Evolutionary conservation across 768 basidiomycete genomes (phyloP).

Genomic region (Boletus sp.): DNA sequence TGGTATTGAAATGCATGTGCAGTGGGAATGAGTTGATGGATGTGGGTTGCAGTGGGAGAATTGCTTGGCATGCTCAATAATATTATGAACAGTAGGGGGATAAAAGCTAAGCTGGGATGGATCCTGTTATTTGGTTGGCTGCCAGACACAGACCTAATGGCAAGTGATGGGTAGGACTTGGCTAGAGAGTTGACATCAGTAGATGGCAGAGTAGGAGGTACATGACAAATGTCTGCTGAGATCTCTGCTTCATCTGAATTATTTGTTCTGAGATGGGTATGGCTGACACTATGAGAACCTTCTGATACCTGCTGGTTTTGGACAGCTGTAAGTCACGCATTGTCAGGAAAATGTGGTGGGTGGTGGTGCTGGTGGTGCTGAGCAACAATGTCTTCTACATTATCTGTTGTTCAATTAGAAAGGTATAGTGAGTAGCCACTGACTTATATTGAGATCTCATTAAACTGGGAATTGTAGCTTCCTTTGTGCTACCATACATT

Average conservation of each 20-base stretch:
- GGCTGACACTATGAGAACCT: not conserved
- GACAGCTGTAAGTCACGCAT: not conserved
- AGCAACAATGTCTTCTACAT: not conserved
- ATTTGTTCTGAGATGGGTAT: not conserved
- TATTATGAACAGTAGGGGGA: not conserved
- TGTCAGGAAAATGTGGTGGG: not conserved
- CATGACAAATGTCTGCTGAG: not conserved
- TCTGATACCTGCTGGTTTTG: not conserved
- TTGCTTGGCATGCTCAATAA: not conserved
- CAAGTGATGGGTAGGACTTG: not conserved
- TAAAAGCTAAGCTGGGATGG: not conserved
- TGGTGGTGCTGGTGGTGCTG: too few species aligned
- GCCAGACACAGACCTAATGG: not conserved
- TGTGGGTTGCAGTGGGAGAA: not conserved
- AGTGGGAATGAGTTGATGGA: not conserved
- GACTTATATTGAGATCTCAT: not conserved
- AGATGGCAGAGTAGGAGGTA: not conserved
- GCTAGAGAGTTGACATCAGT: not conserved
- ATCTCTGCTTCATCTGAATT: not conserved
- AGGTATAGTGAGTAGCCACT: not conserved
- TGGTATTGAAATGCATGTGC: not conserved
- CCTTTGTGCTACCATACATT: not conserved
- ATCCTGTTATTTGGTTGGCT: not conserved
- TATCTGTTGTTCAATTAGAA: not conserved
- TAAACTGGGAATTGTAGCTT: not conserved